A percentile compares a stretch with the other conserved stretches of the same genome.
These are phyloP conservation scores for Apiotrichum mycotoxinovorans DNA, from an alignment of 1,284 basidiomycete species.

Conservation along the genomic window DNA sequence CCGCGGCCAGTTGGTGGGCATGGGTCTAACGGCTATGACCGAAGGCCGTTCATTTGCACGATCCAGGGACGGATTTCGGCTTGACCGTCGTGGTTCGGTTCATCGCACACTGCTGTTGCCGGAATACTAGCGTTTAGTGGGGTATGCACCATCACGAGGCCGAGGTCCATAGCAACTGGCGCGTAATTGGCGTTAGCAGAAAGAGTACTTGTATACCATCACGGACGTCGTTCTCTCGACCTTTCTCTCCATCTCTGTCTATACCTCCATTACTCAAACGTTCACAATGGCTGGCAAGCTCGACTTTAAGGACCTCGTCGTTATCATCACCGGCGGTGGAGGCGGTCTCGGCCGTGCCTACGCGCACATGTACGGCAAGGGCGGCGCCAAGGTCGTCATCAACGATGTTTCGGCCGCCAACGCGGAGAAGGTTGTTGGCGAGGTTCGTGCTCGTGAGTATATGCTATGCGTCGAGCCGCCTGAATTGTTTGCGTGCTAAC, in stretches of 20 bases:
- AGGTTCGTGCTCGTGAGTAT: conserved; percentile 72
- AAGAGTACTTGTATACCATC: too few relatives aligned
- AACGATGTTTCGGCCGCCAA: conserved; percentile 88
- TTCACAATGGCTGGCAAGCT: conserved; percentile 17
- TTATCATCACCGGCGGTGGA: conserved; percentile 92
- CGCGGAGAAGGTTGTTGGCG: conserved; percentile 87
- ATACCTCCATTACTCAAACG: neutral
- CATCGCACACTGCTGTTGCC: neutral
- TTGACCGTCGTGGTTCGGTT: neutral
- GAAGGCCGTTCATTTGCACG: neutral
- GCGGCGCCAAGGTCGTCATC: conserved; percentile 90
- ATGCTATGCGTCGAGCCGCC: too few relatives aligned
- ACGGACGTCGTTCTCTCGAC: neutral
- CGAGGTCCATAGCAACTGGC: too few relatives aligned
- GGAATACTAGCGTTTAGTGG: neutral
- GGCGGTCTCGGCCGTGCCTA: conserved; percentile 90
- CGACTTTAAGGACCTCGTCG: conserved; percentile 82
- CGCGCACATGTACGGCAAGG: conserved; percentile 79
- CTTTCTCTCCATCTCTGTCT: neutral
- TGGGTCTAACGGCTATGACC: neutral
- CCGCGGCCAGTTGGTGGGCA: neutral
- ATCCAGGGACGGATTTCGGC: neutral
- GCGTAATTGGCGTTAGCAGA: too few relatives aligned
- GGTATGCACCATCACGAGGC: too few relatives aligned
- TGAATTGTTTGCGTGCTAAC: neutral